A percentile compares a stretch with the other conserved stretches of the same genome.
Evolutionary conservation across 768 basidiomycete genomes (phyloP).

Genomic region (Crepidotus variabilis): DNA sequence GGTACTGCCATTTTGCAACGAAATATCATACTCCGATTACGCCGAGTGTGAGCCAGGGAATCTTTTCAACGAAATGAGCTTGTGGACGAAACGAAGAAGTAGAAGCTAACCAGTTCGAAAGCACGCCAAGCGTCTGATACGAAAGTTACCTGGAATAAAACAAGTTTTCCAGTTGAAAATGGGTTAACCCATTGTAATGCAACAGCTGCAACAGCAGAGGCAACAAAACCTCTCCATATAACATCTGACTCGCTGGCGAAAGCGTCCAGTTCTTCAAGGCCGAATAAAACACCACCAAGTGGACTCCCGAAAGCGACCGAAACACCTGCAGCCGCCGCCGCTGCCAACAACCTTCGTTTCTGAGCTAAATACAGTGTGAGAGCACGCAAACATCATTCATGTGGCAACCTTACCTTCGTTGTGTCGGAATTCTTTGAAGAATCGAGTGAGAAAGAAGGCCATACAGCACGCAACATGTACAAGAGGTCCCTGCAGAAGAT

Average conservation of each 20-base stretch:
- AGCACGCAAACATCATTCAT: not conserved
- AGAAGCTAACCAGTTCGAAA: constrained; percentile 59
- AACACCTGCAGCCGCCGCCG: constrained; percentile 82
- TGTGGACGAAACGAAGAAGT: not conserved
- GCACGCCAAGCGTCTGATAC: constrained; percentile 62
- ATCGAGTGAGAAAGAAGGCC: constrained; percentile 62
- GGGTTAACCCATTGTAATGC: constrained; percentile 82
- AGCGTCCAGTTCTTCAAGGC: constrained; percentile 73
- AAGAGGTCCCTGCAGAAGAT: constrained; percentile 58
- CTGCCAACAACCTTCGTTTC: constrained; percentile 76
- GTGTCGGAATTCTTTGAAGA: constrained; percentile 67
- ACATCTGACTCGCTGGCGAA: constrained; percentile 73
- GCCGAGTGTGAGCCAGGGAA: constrained; percentile 67
- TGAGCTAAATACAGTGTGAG: constrained; percentile 45
- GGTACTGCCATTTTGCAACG: not conserved
- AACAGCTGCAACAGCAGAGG: constrained; percentile 84
- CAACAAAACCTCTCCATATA: constrained; percentile 87
- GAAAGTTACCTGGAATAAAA: constrained; percentile 70
- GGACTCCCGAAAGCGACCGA: constrained; percentile 89
- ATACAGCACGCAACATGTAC: constrained; percentile 85
- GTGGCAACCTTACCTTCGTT: constrained; percentile 60
- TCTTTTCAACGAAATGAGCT: constrained; percentile 30
- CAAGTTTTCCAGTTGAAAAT: constrained; percentile 81
- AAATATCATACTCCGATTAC: constrained; percentile 50
- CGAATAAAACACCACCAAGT: constrained; percentile 81